Evolutionary conservation across 2,329 filamentous ascomycete genomes (phyloP), one percentile per base, ranked within the genome.

Genomic region (Colletotrichum endophyticum): DNA sequence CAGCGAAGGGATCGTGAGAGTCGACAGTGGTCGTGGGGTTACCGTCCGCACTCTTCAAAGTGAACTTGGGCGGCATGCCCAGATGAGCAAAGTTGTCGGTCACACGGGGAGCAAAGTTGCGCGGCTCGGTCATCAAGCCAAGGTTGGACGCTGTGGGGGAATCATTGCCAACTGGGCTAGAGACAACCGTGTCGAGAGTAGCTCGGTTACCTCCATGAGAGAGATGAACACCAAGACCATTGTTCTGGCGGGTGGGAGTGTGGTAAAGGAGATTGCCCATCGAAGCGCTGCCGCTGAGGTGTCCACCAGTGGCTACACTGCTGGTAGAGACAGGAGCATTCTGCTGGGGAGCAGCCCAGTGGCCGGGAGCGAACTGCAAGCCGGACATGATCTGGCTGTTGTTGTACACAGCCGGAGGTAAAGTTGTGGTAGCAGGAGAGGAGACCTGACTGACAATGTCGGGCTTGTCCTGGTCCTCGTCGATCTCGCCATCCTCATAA

Each of bases 61-160:
- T 80, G 71, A 87, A 87, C 27, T 82, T 85, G 5, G 87, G 87
- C 13, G 86, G 86, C 16, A 85, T 83, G 39, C 81, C 79, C 32
- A 76, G 78, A 6, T 77, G 74, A 39, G 78, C 73, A 8, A 80
- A 76, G n/a, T 79, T 79, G 0, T 80, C 81, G 32, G 81, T 77
- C 8, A 82, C 82, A 7, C 84, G 82, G 6, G 86, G 86, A 2
- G 85, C 84, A 75, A 86, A 87, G 79, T 85, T 86, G 71, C 85
- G 84, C 3, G 87, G 86, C 79, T 87, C 87, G 0, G 85, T 86
- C 66, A 84, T 80, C 44, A 78, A 79, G 5, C 80, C 79, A 22
- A 9, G n/a, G 25, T 77, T 36, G 5, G 57, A 32, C 6, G 70
- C 28, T 32, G 62, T 63, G 11, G 75, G 27, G 28, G 75, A 78